Base-by-base conservation (phyloP, 1,139 yeast genomes). In the Zygotorulaspora mrakii region DNA sequence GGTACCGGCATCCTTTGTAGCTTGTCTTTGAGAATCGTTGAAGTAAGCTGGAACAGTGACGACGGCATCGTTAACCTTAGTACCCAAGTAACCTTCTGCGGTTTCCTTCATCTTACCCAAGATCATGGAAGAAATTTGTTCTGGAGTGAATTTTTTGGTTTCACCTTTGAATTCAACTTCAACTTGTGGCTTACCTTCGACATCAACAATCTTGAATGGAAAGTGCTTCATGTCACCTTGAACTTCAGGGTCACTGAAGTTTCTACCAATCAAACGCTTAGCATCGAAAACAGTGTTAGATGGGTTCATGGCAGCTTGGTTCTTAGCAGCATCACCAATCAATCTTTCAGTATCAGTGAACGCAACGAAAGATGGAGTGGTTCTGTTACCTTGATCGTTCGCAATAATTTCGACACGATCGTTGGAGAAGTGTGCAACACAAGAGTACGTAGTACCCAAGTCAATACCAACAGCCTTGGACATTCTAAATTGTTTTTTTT, bases 371-470 rank as follows among this genome's bases (percentile, higher is more conserved):
- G 96, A 89, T 65, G 97, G 97, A 58, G 97, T 89, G 66, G 89
- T 94, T 80, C 97, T 88, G 91, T 88, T 88, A 83, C 97, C 97
- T 81, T 89, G 96, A 72, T 89, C 96, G 76, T 89, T 89, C 70
- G 96, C 96, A 71, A 89, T 88, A 71, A 89, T 89, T 71, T 88
- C 96, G 60, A 81, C 82, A 68, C 89, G 73, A 75, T 87, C 83
- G 74, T 86, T 77, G 70, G 94, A 74, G 71, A 86, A 76, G 82
- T 85, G 68, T 65, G 96, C 96, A 60, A 88, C 97, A 83, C 96
- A 88, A 54, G 96, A 88, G 85, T 89, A 86, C 60, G 95, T 86
- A 65, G 96, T 88, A 81, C 97, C 97, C 52, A 60, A 60, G 58
- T 60, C 65, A 49, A 60, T 60, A 59, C 65, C 65, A 44, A 60